Evolutionary conservation across 768 basidiomycete genomes (phyloP), one percentile per base, ranked within the genome.

Genomic region (Boletus patriciae): DNA sequence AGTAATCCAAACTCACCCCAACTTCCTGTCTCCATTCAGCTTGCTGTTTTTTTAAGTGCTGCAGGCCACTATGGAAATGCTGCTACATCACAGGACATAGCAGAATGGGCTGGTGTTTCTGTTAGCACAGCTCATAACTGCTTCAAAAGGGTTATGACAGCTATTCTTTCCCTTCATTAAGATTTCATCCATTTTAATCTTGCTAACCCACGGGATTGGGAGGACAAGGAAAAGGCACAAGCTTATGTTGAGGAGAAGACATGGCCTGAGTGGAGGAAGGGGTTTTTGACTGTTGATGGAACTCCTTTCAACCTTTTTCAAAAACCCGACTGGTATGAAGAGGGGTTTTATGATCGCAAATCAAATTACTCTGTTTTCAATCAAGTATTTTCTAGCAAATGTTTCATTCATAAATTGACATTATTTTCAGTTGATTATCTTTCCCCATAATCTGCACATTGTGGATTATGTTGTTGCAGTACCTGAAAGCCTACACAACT

Each of bases 281-380:
- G 51, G 9, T 62, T 59, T 50, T 21, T 62, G 1, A 56, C 54
- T 53, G 46, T 62, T 23, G 54, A 62, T 18, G 31, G 51, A 3
- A 46, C 50, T 10, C 37, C 46, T 2, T 48, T 62, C 42, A 62
- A 60, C 15, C 16, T 62, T 6, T 70, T 65, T 50, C 59, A 62
- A 29, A 62, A 62, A 36, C 58, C 59, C 4, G 52, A 52, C 12
- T 59, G 47, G 48, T 46, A 60, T 23, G 48, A 58, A 27, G 52
- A 62, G 16, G 54, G 38, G 1, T 62, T 59, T 54, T 60, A 19
- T 41, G 52, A 60, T 29, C 4, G 23, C 0, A 57, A 60, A 48
- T 62, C 61, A 31, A n/a, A 19, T 1, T 62, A 62, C 11, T 62
- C 43, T 0, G 13, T 62, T 8, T 46, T 49, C 6, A 34, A 36